Evolutionary conservation across 306 rosid genomes (phyloP).

Genomic region (Trifolium subterraneum): DNA sequence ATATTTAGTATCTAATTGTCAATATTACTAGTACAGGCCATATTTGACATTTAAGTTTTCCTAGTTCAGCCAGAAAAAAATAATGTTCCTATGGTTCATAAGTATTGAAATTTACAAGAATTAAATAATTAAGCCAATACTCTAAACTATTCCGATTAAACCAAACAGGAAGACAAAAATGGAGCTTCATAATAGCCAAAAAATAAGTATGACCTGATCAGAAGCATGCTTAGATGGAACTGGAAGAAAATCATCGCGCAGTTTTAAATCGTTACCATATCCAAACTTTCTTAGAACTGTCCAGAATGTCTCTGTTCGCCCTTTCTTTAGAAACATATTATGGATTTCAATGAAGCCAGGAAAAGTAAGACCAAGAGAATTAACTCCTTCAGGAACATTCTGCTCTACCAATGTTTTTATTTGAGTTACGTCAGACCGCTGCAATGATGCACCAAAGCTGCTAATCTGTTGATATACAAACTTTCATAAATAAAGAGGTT

Average conservation of each 20-base stretch:
- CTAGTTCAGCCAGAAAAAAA: neutral
- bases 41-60: slow-evolving; percentile 28
- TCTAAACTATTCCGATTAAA: slow-evolving; percentile 23
- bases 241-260: slow-evolving; percentile 67
- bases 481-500: slow-evolving; percentile 21
- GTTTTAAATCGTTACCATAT: slow-evolving; percentile 75
- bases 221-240: slow-evolving; percentile 68
- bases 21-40: slow-evolving; percentile 18
- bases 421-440: slow-evolving; percentile 62
- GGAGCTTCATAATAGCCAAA: slow-evolving; percentile 32
- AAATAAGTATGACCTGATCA: slow-evolving; percentile 69
- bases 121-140: slow-evolving; percentile 18
- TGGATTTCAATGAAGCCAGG: slow-evolving; percentile 77
- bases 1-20: slow-evolving; percentile 21
- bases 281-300: slow-evolving; percentile 87
- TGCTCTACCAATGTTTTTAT: slow-evolving; percentile 74
- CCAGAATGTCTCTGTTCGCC: slow-evolving; percentile 85
- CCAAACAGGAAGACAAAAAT: slow-evolving; percentile 37
- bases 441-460: slow-evolving; percentile 78
- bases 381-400: slow-evolving; percentile 73
- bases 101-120: slow-evolving; percentile 26
- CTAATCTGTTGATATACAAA: slow-evolving; percentile 54
- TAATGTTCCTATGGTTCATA: slow-evolving; percentile 16
- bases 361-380: slow-evolving; percentile 74
- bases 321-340: slow-evolving; percentile 76